Percentiles rank a stretch among this genome's conserved stretches.
phyloP scores from a whole-genome alignment of 805 yeast species.

The Scheffersomyces amazonensis region DNA sequence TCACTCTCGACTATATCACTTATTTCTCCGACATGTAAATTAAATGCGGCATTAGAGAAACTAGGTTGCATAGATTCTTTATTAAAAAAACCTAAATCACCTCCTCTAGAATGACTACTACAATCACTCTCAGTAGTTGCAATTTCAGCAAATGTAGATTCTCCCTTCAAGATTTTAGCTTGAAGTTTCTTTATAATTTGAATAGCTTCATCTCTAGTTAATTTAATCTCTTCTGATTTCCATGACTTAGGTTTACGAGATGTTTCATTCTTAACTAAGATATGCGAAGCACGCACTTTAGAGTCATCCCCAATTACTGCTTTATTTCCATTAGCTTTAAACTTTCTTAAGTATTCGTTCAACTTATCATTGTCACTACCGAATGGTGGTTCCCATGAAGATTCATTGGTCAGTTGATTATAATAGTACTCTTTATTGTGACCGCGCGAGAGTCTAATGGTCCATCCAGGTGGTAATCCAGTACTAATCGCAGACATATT shows the following conservation, averaged over 20 bases:
- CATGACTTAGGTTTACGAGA: slow-evolving; percentile 91
- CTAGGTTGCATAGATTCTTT: slow-evolving; percentile 94
- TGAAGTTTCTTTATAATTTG: slow-evolving; percentile 57
- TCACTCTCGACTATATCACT: slow-evolving; percentile 84
- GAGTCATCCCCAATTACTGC: slow-evolving; percentile 46
- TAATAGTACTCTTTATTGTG: slow-evolving; percentile 83
- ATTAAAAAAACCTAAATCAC: slow-evolving; percentile 88
- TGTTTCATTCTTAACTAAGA: slow-evolving; percentile 77
- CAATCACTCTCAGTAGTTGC: slow-evolving; percentile 89
- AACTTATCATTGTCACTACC: slow-evolving; percentile 69
- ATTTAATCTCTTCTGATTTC: slow-evolving; percentile 74
- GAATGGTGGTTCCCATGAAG: slow-evolving; percentile 89
- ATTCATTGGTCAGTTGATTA: slow-evolving; percentile 65
- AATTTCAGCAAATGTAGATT: slow-evolving; percentile 61
- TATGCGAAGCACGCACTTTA: slow-evolving; percentile 76
- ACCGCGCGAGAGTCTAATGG: slow-evolving; percentile 70
- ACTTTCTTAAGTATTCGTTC: slow-evolving; percentile 50
- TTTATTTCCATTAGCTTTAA: slow-evolving; percentile 32
- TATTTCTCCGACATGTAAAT: slow-evolving; percentile 75
- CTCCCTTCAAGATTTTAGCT: slow-evolving; percentile 60
- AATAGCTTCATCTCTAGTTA: slow-evolving; percentile 81
- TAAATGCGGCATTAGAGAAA: slow-evolving; percentile 86
- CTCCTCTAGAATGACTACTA: slow-evolving; percentile 79
- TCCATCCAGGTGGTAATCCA: slow-evolving; percentile 89
- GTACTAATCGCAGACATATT: too few relatives aligned